Base-by-base conservation (phyloP, 192 early-diverging fungal species). In the Helicostylum pulchrum region DNA sequence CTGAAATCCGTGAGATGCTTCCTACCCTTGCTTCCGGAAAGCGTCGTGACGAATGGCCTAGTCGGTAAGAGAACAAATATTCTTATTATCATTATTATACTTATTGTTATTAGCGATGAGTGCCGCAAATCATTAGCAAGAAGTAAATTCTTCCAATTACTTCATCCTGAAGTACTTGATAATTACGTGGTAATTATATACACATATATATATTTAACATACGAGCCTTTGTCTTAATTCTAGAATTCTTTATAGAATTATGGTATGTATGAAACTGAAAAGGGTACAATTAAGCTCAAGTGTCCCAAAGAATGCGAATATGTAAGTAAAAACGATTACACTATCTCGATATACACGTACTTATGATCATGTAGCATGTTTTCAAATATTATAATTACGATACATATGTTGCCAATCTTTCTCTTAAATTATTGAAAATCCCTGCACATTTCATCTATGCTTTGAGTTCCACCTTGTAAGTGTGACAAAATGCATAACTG, bases 141-240 rank as follows among this genome's bases (percentile, higher is more conserved):
- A 17, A 72, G 66, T 47, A 20, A 34, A 17, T 80, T 81, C 53
- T 84, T 70, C 26, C 62, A 72, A 47, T 50, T 39, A 0, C 83
- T 79, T 66, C 73, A 78, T 52, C 69, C 78, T 48, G 82, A 85
- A 26, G 74, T 74, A 43, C 59, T 85, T 19, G 72, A 85, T 14
- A 46, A 79, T 10, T 83, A 81, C 62, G 39, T 87, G 17, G 84
- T 86, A 79, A 64, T 74, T 45, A 48, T 26, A 43, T 45, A 19
- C 32, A 39, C 21, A 49, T 61, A 53, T 5, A 9, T 11, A 26
- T 26, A 26, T 2, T 26, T 26, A 26, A 26, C 26, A 26, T 26
- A 26, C 26, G 2, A 26, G 2, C 1, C 26, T 26, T n/a, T 26
- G 2, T 26, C 2, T 26, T 26, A 26, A 26, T 2, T 26, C 26